Evolutionary conservation across 2,329 filamentous ascomycete species (phyloP).

Genomic region (Penicillium hesseltinei): DNA sequence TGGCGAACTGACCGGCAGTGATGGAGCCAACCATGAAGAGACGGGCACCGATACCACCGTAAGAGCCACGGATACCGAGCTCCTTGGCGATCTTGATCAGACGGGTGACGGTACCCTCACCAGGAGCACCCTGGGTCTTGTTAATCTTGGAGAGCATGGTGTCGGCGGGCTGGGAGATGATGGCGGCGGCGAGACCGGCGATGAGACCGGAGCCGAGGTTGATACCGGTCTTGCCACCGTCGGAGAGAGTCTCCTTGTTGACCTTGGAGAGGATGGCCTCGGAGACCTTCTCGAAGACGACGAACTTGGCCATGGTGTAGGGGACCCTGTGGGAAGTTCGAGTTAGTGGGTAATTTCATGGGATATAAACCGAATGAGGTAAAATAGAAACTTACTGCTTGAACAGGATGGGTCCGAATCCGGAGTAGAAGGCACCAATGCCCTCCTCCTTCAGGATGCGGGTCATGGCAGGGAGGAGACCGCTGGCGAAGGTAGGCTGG

Average conservation of each 20-base stretch:
- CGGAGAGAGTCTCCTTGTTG: slow-evolving; percentile 69
- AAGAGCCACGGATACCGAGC: slow-evolving; percentile 75
- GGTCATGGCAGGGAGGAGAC: slow-evolving; percentile 73
- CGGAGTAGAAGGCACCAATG: slow-evolving; percentile 82
- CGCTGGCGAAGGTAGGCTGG: slow-evolving; percentile 78
- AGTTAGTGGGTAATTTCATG: slow-evolving; percentile 1
- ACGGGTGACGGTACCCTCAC: slow-evolving; percentile 77
- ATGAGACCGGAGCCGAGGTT: slow-evolving; percentile 84
- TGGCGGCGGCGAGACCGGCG: slow-evolving; percentile 80
- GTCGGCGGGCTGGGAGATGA: slow-evolving; percentile 86
- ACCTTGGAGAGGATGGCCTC: slow-evolving; percentile 67
- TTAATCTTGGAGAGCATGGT: slow-evolving; percentile 96
- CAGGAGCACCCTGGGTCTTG: slow-evolving; percentile 85
- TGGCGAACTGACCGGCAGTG: slow-evolving; percentile 80
- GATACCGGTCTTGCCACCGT: slow-evolving; percentile 70
- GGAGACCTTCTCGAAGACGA: slow-evolving; percentile 85
- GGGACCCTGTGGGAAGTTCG: slow-evolving; percentile 60
- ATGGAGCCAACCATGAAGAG: slow-evolving; percentile 60
- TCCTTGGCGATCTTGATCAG: slow-evolving; percentile 86
- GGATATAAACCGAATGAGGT: too few species aligned
- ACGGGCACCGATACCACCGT: slow-evolving; percentile 72
- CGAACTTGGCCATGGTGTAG: slow-evolving; percentile 95
- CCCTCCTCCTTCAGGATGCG: slow-evolving; percentile 84
- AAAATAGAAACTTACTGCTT: slow-evolving; percentile 64
- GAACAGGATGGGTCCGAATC: slow-evolving; percentile 83